A percentile compares a stretch with the other conserved stretches of the same genome.
phyloP scores from a whole-genome alignment of 2,329 filamentous ascomycete genomes.

The Colletotrichum lentis region DNA sequence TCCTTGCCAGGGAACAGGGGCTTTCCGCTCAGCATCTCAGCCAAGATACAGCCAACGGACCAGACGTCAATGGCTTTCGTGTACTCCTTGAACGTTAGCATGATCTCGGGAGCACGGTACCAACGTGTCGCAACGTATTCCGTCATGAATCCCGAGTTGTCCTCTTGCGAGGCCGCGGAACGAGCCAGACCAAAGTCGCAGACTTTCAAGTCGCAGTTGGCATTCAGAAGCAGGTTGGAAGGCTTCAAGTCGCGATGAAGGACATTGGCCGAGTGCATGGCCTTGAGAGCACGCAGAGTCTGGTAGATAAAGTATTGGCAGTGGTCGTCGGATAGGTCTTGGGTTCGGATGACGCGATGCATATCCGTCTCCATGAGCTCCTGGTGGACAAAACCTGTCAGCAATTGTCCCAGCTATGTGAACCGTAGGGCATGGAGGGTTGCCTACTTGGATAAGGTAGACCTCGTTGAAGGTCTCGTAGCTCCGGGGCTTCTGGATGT shows the following conservation, averaged over 20 bases:
- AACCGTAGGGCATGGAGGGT: neutral
- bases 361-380: slow-evolving; percentile 99
- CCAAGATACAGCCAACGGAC: slow-evolving; percentile 97
- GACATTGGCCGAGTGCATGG: slow-evolving; percentile 99
- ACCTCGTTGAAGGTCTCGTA: slow-evolving; percentile 98
- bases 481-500: slow-evolving; percentile 97
- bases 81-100: slow-evolving; percentile 99
- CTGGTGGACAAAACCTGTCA: slow-evolving; percentile 54
- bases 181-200: slow-evolving; percentile 97
- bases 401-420: slow-evolving; percentile 11
- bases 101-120: slow-evolving; percentile 99
- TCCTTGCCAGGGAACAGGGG: slow-evolving; percentile 98
- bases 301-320: slow-evolving; percentile 99
- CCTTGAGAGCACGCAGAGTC: slow-evolving; percentile 95
- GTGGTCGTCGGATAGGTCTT: slow-evolving; percentile 98
- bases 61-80: slow-evolving; percentile 99
- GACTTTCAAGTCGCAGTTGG: slow-evolving; percentile 98
- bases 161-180: slow-evolving; percentile 95
- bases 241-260: slow-evolving; percentile 97
- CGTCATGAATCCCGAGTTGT: slow-evolving; percentile 99
- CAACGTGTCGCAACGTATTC: slow-evolving; percentile 99
- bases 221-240: slow-evolving; percentile 94
- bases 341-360: slow-evolving; percentile 98
- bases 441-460: slow-evolving; percentile 90
- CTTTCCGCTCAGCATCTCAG: slow-evolving; percentile 99